Conservation (phyloP, 805 yeast genomes). For the Starmerella powellii region DNA sequence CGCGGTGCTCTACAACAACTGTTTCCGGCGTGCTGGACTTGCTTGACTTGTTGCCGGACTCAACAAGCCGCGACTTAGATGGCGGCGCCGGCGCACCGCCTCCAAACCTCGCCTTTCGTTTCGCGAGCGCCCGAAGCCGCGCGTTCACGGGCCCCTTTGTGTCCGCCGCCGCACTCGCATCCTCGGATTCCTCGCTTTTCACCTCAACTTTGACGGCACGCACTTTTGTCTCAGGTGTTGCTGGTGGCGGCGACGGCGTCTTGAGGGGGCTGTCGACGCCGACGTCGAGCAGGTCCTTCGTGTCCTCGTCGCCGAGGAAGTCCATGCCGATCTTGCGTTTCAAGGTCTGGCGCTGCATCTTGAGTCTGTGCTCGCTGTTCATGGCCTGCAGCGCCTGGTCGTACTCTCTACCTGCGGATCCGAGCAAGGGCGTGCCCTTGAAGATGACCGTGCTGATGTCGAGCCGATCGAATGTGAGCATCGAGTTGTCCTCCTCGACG, state of each 20-base stretch:
- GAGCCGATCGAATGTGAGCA: conserved; percentile 28
- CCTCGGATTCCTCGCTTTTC: conserved; percentile 12
- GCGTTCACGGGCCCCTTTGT: conserved; percentile 30
- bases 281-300: conserved; percentile 27
- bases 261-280: conserved; percentile 21
- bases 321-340: conserved; percentile 36
- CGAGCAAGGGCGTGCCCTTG: conserved; percentile 42
- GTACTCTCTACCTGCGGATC: conserved; percentile 45
- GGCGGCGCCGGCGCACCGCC: conserved; percentile 19
- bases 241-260: conserved; percentile 16
- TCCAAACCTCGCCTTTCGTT: conserved; percentile 63
- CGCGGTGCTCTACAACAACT: conserved; percentile 71
- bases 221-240: background rate
- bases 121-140: conserved; percentile 87
- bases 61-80: conserved; percentile 23
- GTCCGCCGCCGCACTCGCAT: too few relatives aligned
- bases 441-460: conserved; percentile 31
- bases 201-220: conserved; percentile 7
- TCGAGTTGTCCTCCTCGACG: conserved; percentile 15
- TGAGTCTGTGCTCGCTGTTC: conserved; percentile 38
- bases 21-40: conserved; percentile 34
- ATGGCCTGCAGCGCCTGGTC: conserved; percentile 32
- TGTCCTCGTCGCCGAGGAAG: conserved; percentile 30
- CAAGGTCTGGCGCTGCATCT: conserved; percentile 39
- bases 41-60: background rate